Evolutionary conservation across 768 basidiomycete genomes (phyloP).

Genomic region (Udeniomyces megalosporus): DNA sequence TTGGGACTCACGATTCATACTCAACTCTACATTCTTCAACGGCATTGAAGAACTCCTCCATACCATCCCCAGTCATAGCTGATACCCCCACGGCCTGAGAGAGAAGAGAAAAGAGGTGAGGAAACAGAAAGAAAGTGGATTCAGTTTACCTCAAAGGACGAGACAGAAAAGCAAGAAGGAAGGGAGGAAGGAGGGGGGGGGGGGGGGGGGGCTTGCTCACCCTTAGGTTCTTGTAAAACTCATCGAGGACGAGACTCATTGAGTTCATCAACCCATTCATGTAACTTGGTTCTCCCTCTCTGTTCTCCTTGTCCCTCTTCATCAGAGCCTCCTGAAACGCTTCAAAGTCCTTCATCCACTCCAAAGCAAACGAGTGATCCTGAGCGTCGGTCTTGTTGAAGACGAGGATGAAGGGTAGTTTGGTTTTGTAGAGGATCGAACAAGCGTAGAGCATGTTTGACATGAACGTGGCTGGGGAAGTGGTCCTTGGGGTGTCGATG

Average conservation of each 20-base stretch:
- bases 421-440: constrained; percentile 97
- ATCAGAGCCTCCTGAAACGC: constrained; percentile 77
- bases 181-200: neutral
- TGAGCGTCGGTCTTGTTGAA: constrained; percentile 98
- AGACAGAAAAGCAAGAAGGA: neutral
- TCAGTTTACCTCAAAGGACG: too few relatives aligned
- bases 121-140: too few relatives aligned
- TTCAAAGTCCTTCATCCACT: constrained; percentile 99
- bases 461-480: constrained; percentile 90
- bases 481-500: constrained; percentile 89
- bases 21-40: constrained; percentile 74
- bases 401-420: constrained; percentile 87
- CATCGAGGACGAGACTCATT: constrained; percentile 94
- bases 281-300: constrained; percentile 60
- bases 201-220: constrained; percentile 31
- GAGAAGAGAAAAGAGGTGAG: neutral
- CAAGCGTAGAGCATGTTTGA: constrained; percentile 99
- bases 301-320: constrained; percentile 33
- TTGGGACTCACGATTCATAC: constrained; percentile 59
- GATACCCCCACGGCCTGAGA: constrained; percentile 96
- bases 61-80: constrained; percentile 85
- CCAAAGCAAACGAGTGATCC: constrained; percentile 68
- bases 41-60: constrained; percentile 78
- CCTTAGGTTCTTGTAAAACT: constrained; percentile 92
- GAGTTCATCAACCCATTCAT: constrained; percentile 99